A percentile compares a stretch with the other conserved stretches of the same genome.
Evolutionary conservation across 2,329 filamentous ascomycete species (phyloP).

Genomic region (Stachybotrys chartarum): DNA sequence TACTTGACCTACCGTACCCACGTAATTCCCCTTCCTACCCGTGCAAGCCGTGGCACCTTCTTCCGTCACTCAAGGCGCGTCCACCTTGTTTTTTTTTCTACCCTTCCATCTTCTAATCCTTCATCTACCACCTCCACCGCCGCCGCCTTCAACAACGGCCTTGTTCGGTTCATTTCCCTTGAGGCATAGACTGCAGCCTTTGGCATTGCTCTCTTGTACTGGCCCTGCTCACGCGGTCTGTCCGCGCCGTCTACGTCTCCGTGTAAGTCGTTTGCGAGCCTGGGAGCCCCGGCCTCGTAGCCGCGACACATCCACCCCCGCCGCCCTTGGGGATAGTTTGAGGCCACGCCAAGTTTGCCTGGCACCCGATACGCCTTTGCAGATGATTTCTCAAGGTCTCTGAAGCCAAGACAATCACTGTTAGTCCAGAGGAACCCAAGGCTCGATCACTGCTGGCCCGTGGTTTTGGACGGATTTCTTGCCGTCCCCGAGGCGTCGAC

Average conservation of each 20-base stretch:
- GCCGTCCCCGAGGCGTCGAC: slow-evolving; percentile 1
- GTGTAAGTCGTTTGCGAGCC: slow-evolving; percentile 22
- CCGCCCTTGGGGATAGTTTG: background rate
- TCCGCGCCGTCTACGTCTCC: slow-evolving; percentile 10
- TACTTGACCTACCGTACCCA: background rate
- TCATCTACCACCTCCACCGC: slow-evolving; percentile 5
- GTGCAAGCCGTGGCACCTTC: slow-evolving; percentile 12
- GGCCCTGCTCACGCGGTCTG: background rate
- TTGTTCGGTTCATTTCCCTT: background rate
- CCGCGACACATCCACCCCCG: slow-evolving; percentile 11
- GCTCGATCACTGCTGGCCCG: background rate
- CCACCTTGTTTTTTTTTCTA: slow-evolving; percentile 10
- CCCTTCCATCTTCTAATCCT: slow-evolving; percentile 13
- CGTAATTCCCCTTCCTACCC: slow-evolving; percentile 8
- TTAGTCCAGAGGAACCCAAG: background rate
- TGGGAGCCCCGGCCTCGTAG: slow-evolving; percentile 11
- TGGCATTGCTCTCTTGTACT: background rate
- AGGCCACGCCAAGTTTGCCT: background rate
- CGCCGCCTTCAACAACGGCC: slow-evolving; percentile 4
- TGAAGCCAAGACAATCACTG: background rate
- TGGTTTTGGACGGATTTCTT: background rate
- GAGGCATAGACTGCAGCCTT: background rate
- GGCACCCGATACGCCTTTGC: background rate
- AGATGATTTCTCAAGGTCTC: background rate
- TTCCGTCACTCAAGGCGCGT: slow-evolving; percentile 3